Conservation (phyloP, 371 early-diverging fungal genomes). For the Lichtheimia ramosa region DNA sequence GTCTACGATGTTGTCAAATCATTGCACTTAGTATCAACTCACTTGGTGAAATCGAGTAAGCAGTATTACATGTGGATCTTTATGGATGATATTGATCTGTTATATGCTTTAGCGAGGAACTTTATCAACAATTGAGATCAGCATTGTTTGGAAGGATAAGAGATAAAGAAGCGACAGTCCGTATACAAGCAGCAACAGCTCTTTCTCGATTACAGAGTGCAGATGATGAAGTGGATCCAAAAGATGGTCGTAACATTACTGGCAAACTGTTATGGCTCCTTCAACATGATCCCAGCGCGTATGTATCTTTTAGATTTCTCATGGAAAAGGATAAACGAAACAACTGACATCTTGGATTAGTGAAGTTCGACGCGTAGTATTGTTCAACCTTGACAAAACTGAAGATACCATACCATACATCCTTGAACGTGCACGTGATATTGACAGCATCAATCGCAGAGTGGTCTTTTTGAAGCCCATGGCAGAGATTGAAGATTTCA, state of each 20-base stretch:
- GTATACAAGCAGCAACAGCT: constrained; percentile 80
- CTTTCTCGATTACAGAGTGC: constrained; percentile 75
- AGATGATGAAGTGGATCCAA: constrained; percentile 53
- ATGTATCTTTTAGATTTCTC: constrained; percentile 17
- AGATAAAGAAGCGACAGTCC: constrained; percentile 83
- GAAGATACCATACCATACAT: constrained; percentile 66
- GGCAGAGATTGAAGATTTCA: constrained; percentile 69
- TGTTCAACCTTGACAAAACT: constrained; percentile 73
- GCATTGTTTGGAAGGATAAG: constrained; percentile 68
- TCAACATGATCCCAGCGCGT: constrained; percentile 79
- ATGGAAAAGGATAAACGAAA: neutral
- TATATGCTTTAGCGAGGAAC: constrained; percentile 59
- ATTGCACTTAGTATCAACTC: constrained; percentile 75
- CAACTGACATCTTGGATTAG: constrained; percentile 26
- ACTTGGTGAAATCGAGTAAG: constrained; percentile 82
- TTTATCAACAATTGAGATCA: constrained; percentile 67
- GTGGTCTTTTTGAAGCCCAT: constrained; percentile 69
- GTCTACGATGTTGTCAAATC: constrained; percentile 80
- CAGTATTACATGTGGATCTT: neutral
- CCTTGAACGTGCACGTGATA: constrained; percentile 77
- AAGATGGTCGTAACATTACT: constrained; percentile 62
- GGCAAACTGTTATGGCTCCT: constrained; percentile 64
- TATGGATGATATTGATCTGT: neutral
- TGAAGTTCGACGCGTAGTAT: constrained; percentile 83
- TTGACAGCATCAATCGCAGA: constrained; percentile 66